Evolutionary conservation across 176 grass and related monocot genomes (phyloP), one percentile per base, ranked within the genome.

Genomic region (Alloteropsis semialata): DNA sequence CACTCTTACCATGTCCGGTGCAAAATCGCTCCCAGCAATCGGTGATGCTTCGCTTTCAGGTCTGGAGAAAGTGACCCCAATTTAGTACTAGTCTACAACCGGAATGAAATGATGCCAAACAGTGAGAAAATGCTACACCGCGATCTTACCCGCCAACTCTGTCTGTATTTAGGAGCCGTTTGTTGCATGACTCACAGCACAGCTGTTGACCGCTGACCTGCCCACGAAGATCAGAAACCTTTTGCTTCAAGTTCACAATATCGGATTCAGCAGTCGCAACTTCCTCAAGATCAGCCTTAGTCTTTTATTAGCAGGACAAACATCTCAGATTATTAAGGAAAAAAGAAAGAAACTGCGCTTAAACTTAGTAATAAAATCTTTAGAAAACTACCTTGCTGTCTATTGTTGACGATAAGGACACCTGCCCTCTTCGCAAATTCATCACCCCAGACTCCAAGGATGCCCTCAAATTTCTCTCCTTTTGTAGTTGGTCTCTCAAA

Each of bases 211-310:
- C 53, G 74, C 82, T 92, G 36, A 88, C 81, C 73, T 96, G 92
- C 55, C 91, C 93, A 74, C 77, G 91, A 59, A 99, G 87, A 88
- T 94, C 91, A 92, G 84, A 77, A 83, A 84, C 89, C 81, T 99
- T 96, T 83, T 99, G 91, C 85, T 99, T 99, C 75, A 96, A 94
- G 60, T 81, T 94, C 54, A 90, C 63, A 76, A 96, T 92, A 87
- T 99, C 93, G 80, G 93, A 90, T 86, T 99, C 97, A 88, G 83
- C 82, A 72, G 87, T 81, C 69, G 80, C 91, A 72, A 99, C 91
- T 69, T 91, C 96, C 87, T 93, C 87, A 37, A 99, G 91, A 94
- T 93, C 91, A 87, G 72, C 85, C 87, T 85, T 86, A 69, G 86
- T 86, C 96, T 98, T 89, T 79, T 87, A 90, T 74, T 74, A 80